Evolutionary conservation across 2,329 filamentous ascomycete genomes (phyloP).

Genomic region (Grosmannia huntii): DNA sequence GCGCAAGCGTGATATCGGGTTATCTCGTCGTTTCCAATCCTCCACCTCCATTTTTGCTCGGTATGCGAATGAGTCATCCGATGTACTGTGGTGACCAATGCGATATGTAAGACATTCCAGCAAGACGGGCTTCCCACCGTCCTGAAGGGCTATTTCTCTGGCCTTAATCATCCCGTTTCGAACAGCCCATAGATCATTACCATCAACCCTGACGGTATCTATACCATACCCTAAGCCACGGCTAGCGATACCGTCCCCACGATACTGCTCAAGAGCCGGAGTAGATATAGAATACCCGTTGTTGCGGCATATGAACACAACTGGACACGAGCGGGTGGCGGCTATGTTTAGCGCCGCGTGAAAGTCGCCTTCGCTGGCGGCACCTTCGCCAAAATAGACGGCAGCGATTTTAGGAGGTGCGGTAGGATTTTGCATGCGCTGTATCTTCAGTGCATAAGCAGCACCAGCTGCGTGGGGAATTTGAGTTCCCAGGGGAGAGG

Average conservation of each 20-base stretch:
- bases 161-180: conserved; percentile 58
- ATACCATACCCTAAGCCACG: conserved; percentile 73
- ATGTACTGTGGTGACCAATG: conserved; percentile 91
- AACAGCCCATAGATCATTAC: conserved; percentile 71
- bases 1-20: conserved; percentile 23
- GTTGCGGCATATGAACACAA: conserved; percentile 71
- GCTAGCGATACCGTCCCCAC: conserved; percentile 69
- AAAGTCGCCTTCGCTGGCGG: conserved; percentile 71
- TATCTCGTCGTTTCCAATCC: conserved; percentile 54
- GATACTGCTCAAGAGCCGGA: conserved; percentile 68
- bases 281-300: conserved; percentile 76
- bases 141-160: conserved; percentile 61
- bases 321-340: conserved; percentile 61
- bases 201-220: conserved; percentile 68
- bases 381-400: conserved; percentile 74
- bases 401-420: conserved; percentile 49
- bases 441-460: conserved; percentile 66
- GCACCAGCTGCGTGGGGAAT: conserved; percentile 69
- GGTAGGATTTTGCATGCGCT: conserved; percentile 51
- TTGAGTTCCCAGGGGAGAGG: conserved; percentile 65
- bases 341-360: conserved; percentile 73
- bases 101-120: conserved; percentile 97
- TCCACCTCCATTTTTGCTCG: conserved; percentile 85
- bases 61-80: conserved; percentile 94
- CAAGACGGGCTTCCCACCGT: conserved; percentile 71